Conservation (phyloP, 2,329 filamentous ascomycete genomes). For the Mycosphaerelloides madeirae region DNA sequence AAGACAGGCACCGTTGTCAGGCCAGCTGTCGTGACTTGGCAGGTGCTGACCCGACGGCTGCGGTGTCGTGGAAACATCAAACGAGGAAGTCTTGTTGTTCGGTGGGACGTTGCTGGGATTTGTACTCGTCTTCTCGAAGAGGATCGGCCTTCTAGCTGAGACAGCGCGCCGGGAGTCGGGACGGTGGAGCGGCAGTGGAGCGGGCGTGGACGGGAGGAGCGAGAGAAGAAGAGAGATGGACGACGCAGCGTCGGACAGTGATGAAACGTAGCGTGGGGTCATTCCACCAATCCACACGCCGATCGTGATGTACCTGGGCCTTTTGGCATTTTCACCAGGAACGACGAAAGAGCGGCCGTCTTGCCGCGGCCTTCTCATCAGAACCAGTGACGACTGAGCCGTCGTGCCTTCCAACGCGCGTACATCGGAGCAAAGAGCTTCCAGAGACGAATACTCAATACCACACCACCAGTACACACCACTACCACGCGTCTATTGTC, state of each 20-base stretch:
- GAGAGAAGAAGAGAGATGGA: background rate
- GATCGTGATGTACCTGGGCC: background rate
- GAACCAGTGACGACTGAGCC: too few species aligned
- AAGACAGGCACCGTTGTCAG: conserved; percentile 3
- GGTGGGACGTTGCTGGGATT: background rate
- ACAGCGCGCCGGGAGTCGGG: conserved; percentile 7
- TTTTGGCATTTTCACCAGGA: too few species aligned
- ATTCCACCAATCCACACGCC: conserved; percentile 1
- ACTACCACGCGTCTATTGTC: too few species aligned
- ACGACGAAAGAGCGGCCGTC: too few species aligned
- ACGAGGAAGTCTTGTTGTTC: background rate
- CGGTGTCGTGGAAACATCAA: background rate
- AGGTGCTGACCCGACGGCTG: background rate
- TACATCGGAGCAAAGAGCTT: too few species aligned
- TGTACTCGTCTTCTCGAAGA: conserved; percentile 15
- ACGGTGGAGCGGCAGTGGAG: background rate
- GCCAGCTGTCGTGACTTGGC: conserved; percentile 1
- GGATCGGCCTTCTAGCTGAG: conserved; percentile 15
- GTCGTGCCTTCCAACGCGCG: too few species aligned
- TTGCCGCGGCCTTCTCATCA: too few species aligned
- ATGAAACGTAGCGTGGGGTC: conserved; percentile 22
- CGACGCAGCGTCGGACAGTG: conserved; percentile 14
- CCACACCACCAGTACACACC: too few species aligned
- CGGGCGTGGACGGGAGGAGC: background rate
- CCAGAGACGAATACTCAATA: too few species aligned